Evolutionary conservation across 2,329 filamentous ascomycete species (phyloP), one percentile per base, ranked within the genome.

Genomic region (Sarocladiaceae sp.): DNA sequence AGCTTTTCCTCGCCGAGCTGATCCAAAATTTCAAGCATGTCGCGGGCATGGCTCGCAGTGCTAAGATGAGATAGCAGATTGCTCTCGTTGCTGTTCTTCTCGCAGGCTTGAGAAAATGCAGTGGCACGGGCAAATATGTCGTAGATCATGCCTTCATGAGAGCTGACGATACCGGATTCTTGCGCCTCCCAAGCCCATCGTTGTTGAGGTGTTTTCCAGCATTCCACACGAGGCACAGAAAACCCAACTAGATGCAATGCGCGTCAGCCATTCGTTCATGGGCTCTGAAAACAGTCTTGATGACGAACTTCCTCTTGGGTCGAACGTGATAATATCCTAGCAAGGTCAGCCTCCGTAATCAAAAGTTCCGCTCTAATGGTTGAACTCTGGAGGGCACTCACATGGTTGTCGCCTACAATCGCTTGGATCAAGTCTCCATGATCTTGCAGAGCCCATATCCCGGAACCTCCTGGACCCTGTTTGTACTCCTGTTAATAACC

Each of bases 391-490:
- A 33, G 16, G 33, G 15, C 9, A 55, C 62, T 55, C 43, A 68
- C 68, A 54, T 72, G 62, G 48, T 73, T 71, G 7, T 58, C 57
- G 9, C 72, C 73, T 0, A 72, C 64, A 19, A 75, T 64, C 3
- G 61, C 61, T 50, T 75, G 72, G 3, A 68, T 47, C 15, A 55
- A 45, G 12, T 51, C 50, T 2, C 59, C 66, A 16, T 52, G 53
- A 11, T 58, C 50, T 42, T 50, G 57, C 11, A 69, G 40, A 12
- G 60, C 60, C 27, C 54, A 53, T 0, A 69, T 52, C 3, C 69
- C 73, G 2, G 69, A 73, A 1, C 71, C 73, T 6, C 73, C 73
- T 7, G 73, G 73, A 0, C 73, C 70, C 65, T 67, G n/a, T 1
- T 2, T 15, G 34, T 20, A n/a, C 16, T 18, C 9, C 44, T 44